These are phyloP conservation scores for Fusarium verticillioides DNA, from an alignment of 2,329 filamentous ascomycete species.

Conservation along the genomic window DNA sequence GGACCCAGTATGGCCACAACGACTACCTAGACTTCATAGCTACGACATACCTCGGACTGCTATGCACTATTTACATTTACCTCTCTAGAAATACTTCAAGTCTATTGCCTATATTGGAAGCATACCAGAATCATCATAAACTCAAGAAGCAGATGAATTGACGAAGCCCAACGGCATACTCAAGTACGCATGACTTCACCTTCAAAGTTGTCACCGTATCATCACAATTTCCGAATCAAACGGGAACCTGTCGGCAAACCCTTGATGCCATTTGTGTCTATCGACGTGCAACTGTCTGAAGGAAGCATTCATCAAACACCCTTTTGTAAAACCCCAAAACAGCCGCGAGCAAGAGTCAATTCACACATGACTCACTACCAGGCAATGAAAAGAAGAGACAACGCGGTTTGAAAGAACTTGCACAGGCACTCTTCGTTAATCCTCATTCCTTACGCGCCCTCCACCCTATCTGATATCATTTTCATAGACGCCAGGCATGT, in stretches of 20 bases:
- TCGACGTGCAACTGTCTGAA: conserved; percentile 29
- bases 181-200: neutral
- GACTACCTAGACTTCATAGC: no score
- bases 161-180: neutral
- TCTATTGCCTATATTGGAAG: neutral
- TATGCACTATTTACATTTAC: neutral
- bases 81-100: neutral
- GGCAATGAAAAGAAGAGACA: conserved; percentile 41
- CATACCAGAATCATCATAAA: neutral
- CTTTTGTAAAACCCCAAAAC: conserved; percentile 36
- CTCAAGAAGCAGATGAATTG: neutral
- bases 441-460: conserved; percentile 38
- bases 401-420: conserved; percentile 31
- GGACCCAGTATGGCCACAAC: neutral
- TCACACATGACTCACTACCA: neutral
- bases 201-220: neutral
- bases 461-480: conserved; percentile 37
- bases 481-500: conserved; percentile 43
- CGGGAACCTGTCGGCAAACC: neutral
- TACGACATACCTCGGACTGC: neutral
- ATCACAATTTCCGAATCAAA: neutral
- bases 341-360: conserved; percentile 9
- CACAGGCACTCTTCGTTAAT: conserved; percentile 19
- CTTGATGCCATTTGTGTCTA: conserved; percentile 38
- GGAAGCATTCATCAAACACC: conserved; percentile 35